These are phyloP conservation scores for Psilocybe cubensis DNA, from an alignment of 768 basidiomycete species.

Conservation along the genomic window DNA sequence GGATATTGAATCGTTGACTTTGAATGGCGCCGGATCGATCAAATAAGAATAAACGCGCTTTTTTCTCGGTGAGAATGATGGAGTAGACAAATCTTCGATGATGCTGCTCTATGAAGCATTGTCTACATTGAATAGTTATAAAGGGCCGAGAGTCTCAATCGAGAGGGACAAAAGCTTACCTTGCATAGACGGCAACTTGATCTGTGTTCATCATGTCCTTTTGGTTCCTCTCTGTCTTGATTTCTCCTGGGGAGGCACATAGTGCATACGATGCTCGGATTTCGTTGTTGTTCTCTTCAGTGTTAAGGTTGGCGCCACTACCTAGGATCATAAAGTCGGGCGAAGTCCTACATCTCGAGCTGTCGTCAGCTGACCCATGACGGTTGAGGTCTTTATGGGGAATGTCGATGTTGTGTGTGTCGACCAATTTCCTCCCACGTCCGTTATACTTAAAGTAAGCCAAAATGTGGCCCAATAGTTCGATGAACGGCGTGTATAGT, in stretches of 20 bases:
- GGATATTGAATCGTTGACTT: conserved; percentile 18
- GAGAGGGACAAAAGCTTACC: too few relatives aligned
- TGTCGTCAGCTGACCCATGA: background rate
- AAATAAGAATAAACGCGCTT: conserved; percentile 16
- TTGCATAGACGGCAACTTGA: conserved; percentile 20
- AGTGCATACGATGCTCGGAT: background rate
- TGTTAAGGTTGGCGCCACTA: background rate
- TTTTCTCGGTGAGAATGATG: conserved; percentile 16
- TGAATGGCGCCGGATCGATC: conserved; percentile 22
- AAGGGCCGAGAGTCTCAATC: too few relatives aligned
- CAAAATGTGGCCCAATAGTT: too few relatives aligned
- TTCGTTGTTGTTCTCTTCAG: background rate
- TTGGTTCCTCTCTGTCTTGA: conserved; percentile 1
- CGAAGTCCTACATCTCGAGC: background rate
- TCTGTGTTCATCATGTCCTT: background rate
- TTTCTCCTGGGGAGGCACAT: conserved; percentile 11
- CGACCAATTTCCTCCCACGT: too few relatives aligned
- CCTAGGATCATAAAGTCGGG: background rate
- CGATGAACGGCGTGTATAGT: too few relatives aligned
- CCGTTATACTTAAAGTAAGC: too few relatives aligned
- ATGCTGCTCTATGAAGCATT: conserved; percentile 22
- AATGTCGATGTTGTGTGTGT: too few relatives aligned
- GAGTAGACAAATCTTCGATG: conserved; percentile 23
- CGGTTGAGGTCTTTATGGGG: too few relatives aligned
- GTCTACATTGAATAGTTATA: conserved; percentile 7